Percentiles rank a stretch among this genome's conserved stretches.
These are phyloP conservation scores for Penicillium occitanis DNA, from an alignment of 2,329 filamentous ascomycete genomes.

Conservation along the genomic window DNA sequence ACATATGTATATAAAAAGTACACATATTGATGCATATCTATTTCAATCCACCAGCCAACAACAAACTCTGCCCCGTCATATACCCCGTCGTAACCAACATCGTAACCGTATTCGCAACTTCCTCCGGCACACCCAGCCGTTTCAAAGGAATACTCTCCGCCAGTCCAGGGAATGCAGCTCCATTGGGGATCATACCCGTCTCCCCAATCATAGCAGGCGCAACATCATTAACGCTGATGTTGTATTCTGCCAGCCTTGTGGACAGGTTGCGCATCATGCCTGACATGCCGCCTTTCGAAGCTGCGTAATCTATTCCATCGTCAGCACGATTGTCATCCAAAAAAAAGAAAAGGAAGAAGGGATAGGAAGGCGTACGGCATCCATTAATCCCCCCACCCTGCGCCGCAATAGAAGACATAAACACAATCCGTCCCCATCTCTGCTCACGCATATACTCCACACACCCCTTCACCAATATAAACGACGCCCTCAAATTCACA, in stretches of 20 bases:
- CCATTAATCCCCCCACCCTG: constrained; percentile 65
- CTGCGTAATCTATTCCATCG: constrained; percentile 48
- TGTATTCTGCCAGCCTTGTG: constrained; percentile 57
- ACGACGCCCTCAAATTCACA: constrained; percentile 63
- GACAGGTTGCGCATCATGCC: constrained; percentile 67
- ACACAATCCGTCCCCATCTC: constrained; percentile 64
- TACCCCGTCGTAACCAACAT: constrained; percentile 64
- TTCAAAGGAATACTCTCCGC: constrained; percentile 61
- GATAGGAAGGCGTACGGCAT: constrained; percentile 41
- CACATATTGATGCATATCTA: background rate
- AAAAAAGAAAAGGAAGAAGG: background rate
- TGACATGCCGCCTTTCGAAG: constrained; percentile 62
- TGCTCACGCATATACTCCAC: constrained; percentile 61
- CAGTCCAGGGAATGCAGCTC: constrained; percentile 58
- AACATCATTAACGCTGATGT: constrained; percentile 68
- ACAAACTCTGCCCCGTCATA: constrained; percentile 57
- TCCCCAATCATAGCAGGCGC: constrained; percentile 68
- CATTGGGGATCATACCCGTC: constrained; percentile 62
- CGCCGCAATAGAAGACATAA: constrained; percentile 63
- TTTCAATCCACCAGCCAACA: constrained; percentile 46
- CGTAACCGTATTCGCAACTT: constrained; percentile 61
- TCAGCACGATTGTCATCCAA: background rate
- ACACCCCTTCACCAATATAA: constrained; percentile 60
- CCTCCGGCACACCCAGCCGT: constrained; percentile 57
- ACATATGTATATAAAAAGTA: background rate